phyloP scores from a whole-genome alignment of 768 basidiomycete genomes.

The Clathrus columnatus region DNA sequence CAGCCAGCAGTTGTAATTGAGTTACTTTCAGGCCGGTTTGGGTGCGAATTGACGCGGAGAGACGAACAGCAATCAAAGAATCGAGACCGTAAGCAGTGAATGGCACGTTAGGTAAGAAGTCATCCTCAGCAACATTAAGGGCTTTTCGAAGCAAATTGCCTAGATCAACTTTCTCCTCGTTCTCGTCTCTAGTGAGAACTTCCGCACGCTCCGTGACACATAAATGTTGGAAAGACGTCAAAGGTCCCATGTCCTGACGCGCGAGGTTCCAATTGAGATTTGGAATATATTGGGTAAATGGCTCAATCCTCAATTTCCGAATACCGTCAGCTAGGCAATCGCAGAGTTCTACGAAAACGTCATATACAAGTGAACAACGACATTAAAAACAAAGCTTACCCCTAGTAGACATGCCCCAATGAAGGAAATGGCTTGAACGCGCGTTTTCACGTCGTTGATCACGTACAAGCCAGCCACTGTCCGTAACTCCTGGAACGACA shows the following conservation, averaged over 20 bases:
- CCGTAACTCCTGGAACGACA: constrained; percentile 25
- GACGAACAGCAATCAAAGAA: constrained; percentile 31
- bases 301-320: constrained; percentile 17
- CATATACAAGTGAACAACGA: neutral
- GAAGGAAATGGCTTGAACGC: constrained; percentile 8
- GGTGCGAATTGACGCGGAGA: constrained; percentile 25
- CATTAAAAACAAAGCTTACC: constrained; percentile 2
- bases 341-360: constrained; percentile 18
- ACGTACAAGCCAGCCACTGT: constrained; percentile 16
- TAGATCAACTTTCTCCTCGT: constrained; percentile 8
- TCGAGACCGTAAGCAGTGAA: constrained; percentile 36
- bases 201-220: constrained; percentile 13
- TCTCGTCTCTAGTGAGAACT: constrained; percentile 6
- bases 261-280: constrained; percentile 25
- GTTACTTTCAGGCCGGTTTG: constrained; percentile 18
- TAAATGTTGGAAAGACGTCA: constrained; percentile 19
- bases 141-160: constrained; percentile 15
- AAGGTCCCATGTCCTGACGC: constrained; percentile 18
- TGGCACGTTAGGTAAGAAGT: constrained; percentile 30
- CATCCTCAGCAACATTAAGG: constrained; percentile 26
- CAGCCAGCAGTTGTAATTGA: constrained; percentile 30
- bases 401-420: constrained; percentile 15
- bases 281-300: constrained; percentile 24
- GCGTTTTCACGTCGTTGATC: constrained; percentile 7
- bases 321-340: constrained; percentile 27